phyloP scores from a whole-genome alignment of 2,329 filamentous ascomycete genomes.

The Aspergillus fructus region DNA sequence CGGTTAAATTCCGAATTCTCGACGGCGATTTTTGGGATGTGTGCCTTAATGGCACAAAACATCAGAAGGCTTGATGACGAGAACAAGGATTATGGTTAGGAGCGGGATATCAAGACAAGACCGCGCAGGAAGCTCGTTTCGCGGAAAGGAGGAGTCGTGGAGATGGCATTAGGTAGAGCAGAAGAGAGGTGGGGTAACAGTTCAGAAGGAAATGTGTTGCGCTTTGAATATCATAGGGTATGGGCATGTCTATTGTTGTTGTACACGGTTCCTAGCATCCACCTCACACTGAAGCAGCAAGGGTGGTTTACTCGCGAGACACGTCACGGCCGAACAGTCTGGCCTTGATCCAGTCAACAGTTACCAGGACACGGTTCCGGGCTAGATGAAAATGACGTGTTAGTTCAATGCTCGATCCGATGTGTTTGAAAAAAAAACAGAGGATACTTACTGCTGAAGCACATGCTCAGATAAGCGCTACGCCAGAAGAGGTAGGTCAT shows the following conservation, averaged over 20 bases:
- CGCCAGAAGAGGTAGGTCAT: conserved; percentile 98
- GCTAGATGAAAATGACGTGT: conserved; percentile 50
- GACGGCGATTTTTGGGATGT: background rate
- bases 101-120: conserved; percentile 2
- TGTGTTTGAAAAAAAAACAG: background rate
- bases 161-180: conserved; percentile 14
- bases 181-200: background rate
- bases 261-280: conserved; percentile 13
- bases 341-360: conserved; percentile 95
- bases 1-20: no score
- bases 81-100: background rate
- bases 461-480: conserved; percentile 98
- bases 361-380: conserved; percentile 89
- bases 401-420: conserved; percentile 10
- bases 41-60: background rate
- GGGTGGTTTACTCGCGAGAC: conserved; percentile 43
- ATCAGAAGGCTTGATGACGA: background rate
- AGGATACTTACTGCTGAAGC: conserved; percentile 87
- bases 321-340: conserved; percentile 96
- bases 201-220: conserved; percentile 10
- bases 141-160: conserved; percentile 16
- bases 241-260: conserved; percentile 16
- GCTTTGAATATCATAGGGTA: conserved; percentile 18
- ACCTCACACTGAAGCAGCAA: background rate
- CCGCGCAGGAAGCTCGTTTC: background rate